Base-by-base conservation (phyloP, 371 early-diverging fungal species). In the Neoconidiobolus thromboides region DNA sequence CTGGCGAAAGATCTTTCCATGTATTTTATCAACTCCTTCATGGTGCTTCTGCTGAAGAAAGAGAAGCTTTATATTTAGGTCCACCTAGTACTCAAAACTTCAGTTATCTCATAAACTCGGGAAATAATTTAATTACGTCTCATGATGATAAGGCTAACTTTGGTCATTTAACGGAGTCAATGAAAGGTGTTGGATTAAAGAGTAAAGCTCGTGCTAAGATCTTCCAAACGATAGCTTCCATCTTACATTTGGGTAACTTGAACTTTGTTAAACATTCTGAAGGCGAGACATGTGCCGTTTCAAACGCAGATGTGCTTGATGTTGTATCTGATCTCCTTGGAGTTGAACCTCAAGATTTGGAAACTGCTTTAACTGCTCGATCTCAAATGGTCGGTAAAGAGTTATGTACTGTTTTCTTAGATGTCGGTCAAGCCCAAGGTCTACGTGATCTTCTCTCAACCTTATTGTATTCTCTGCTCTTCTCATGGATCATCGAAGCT, bases 401-500 rank as follows among this genome's bases (percentile, higher is more conserved):
- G 61, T 69, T 92, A 39, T 91, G 87, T 62, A 88, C 93, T 0
- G 78, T 89, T 2, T 87, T 89, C 48, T 74, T 95, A 40, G 83
- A 89, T 65, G 73, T 79, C 3, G 80, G 82, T 36, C 80, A 78
- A 46, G 89, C 93, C 0, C 62, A 66, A 2, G 56, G 62, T 1
- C 92, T 91, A 66, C 75, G 92, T n/a, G 90, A 92, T 64, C 71
- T 73, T 0, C 73, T 95, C 2, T 86, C 87, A 4, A 71, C 75
- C 41, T 71, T 77, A 3, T 74, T 95, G 6, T 93, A 92, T 67
- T 79, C 82, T 9, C 76, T 91, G 9, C 64, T 93, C 42, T 83
- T 91, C 65, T 75, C 80, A 12, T 94, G 92, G 87, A 64, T 96
- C 14, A 80, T 92, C 9, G 95, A 93, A 65, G 82, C 82, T 53